Evolutionary conservation across 1,284 basidiomycete species (phyloP), one percentile per base, ranked within the genome.

Genomic region (Meripilus lineatus): DNA sequence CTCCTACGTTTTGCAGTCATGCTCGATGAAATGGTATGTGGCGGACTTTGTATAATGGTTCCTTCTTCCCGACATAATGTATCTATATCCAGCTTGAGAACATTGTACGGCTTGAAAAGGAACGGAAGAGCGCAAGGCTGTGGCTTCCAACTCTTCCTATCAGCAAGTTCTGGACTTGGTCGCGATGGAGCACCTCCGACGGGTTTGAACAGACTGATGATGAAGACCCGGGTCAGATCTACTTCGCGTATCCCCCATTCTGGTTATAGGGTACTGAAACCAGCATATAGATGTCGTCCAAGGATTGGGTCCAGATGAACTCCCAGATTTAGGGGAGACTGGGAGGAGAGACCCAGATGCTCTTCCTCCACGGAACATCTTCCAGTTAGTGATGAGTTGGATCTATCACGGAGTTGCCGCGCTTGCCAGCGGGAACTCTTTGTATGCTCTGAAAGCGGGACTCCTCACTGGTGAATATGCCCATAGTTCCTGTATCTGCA

Each of bases 381-480:
- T 83, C 28, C 79, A 87, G 53, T 62, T 58, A 34, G 46, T 72
- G 1, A 72, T 78, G 68, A 71, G 68, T 37, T 57, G 64, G 44
- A 10, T 79, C 0, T 77, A 82, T 55, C 56, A 64, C 14, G 47
- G 58, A 1, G 47, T 70, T 6, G 58, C 58, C 3, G 64, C 64
- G 0, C 51, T 84, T 0, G 66, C 70, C 2, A 62, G 69, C 14
- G 85, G 84, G 4, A 84, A 88, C 53, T 61, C 67, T 2, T 65
- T 92, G 46, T 94, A 83, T 51, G 87, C 86, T 0, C 43, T 93
- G 51, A 95, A 95, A 63, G 89, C 85, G 1, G 89, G 79, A 0
- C 50, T 84, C 7, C 58, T 93, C 38, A 80, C 84, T 32, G n/a
- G n/a, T n/a, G 28, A 70, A 79, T 72, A 53, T 35, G 47, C 63